Conservation (phyloP, 257 asterid genomes). For the Nemophila menziesii region DNA sequence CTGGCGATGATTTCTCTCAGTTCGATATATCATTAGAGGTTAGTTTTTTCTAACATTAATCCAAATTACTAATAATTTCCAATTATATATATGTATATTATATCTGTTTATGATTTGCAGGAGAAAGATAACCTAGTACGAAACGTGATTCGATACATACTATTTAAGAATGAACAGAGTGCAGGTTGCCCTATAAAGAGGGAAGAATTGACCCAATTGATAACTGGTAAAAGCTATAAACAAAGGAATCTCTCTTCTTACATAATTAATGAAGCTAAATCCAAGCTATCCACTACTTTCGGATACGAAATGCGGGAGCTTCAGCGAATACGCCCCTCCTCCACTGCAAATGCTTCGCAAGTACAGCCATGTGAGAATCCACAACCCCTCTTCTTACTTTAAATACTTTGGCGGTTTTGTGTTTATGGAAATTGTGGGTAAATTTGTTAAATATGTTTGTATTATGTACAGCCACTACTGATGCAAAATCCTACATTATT, state of each 20-base stretch:
- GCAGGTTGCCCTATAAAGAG: constrained; percentile 80
- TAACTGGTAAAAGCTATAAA: constrained; percentile 52
- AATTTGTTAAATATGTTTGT: constrained; percentile 1
- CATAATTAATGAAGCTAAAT: constrained; percentile 65
- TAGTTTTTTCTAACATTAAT: constrained; percentile 3
- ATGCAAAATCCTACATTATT: constrained; percentile 68
- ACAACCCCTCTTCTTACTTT: neutral
- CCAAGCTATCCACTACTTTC: constrained; percentile 52
- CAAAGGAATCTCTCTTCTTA: constrained; percentile 62
- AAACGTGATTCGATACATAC: constrained; percentile 66
- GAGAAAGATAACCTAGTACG: constrained; percentile 82
- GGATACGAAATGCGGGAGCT: constrained; percentile 87
- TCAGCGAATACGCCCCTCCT: constrained; percentile 50
- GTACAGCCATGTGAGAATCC: constrained; percentile 15
- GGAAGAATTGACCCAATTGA: constrained; percentile 72
- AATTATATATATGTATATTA: neutral
- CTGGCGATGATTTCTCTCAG: constrained; percentile 39
- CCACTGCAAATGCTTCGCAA: constrained; percentile 10
- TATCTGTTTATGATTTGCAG: constrained; percentile 17
- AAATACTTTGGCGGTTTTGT: neutral
- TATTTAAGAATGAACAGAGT: constrained; percentile 64
- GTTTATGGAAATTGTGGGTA: neutral
- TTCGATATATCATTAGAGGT: constrained; percentile 69
- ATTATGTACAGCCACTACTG: constrained; percentile 39
- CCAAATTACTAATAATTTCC: neutral